phyloP scores from a whole-genome alignment of 495 filamentous ascomycete species.

The Apiosordaria backusii region DNA sequence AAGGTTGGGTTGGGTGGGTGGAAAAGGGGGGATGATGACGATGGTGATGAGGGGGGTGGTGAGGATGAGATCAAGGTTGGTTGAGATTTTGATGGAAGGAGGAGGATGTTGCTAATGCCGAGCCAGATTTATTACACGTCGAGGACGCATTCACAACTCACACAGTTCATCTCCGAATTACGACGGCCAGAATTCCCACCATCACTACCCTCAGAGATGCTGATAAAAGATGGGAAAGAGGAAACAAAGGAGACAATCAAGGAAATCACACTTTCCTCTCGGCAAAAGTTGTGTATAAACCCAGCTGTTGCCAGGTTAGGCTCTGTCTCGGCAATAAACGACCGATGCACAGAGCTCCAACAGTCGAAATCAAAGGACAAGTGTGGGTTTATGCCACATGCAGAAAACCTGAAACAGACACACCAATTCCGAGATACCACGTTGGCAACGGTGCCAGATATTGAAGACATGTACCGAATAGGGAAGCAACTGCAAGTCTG shows the following conservation, averaged over 20 bases:
- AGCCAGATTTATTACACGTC: constrained; percentile 83
- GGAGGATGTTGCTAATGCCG: constrained; percentile 7
- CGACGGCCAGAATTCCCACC: constrained; percentile 76
- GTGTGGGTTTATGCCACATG: constrained; percentile 75
- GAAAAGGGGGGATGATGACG: constrained; percentile 35
- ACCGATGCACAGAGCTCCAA: constrained; percentile 89
- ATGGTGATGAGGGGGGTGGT: constrained; percentile 48
- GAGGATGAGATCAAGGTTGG: constrained; percentile 61
- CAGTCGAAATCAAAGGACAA: constrained; percentile 66
- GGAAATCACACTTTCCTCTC: constrained; percentile 82
- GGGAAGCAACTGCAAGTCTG: constrained; percentile 81
- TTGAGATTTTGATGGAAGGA: background rate
- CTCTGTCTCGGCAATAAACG: constrained; percentile 82
- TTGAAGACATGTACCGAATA: constrained; percentile 79
- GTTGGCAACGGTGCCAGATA: constrained; percentile 82
- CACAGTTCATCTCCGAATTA: constrained; percentile 89
- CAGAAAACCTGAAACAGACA: constrained; percentile 65
- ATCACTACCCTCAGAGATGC: constrained; percentile 34
- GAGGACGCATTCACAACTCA: constrained; percentile 89
- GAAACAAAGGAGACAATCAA: constrained; percentile 64
- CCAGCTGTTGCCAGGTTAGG: constrained; percentile 67
- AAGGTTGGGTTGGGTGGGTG: constrained; percentile 44
- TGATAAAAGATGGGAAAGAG: constrained; percentile 23
- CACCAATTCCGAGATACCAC: constrained; percentile 86
- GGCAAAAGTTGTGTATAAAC: constrained; percentile 93